Conservation (phyloP, 1,284 basidiomycete genomes). For the Microbotryum violaceum region DNA sequence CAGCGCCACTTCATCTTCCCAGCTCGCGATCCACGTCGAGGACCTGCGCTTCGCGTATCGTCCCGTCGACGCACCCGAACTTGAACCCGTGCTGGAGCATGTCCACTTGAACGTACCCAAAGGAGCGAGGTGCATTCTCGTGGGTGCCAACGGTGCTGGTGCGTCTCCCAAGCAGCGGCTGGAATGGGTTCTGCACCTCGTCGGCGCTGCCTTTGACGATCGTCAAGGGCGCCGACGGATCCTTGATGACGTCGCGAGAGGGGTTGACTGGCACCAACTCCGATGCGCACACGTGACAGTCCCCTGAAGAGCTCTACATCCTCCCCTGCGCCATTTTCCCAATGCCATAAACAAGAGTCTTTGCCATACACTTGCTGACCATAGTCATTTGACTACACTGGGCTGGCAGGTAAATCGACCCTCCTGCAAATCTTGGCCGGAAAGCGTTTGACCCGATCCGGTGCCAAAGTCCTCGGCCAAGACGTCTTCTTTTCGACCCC, state of each 20-base stretch:
- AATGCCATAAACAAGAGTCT: not conserved
- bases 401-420: conserved; percentile 76
- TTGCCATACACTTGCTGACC: conserved; percentile 17
- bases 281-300: not conserved
- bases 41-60: conserved; percentile 58
- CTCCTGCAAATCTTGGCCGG: conserved; percentile 89
- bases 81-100: conserved; percentile 47
- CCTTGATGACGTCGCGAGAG: not conserved
- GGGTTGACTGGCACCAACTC: too few relatives aligned
- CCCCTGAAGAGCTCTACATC: not conserved
- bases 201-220: not conserved
- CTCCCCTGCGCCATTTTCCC: conserved; percentile 1
- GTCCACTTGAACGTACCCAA: conserved; percentile 59
- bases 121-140: conserved; percentile 70
- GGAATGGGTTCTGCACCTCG: not conserved
- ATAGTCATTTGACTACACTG: not conserved
- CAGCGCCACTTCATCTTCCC: not conserved
- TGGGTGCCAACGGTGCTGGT: conserved; percentile 85
- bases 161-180: conserved; percentile 28
- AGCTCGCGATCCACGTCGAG: conserved; percentile 50
- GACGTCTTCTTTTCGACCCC: conserved; percentile 69
- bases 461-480: conserved; percentile 62
- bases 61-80: conserved; percentile 35
- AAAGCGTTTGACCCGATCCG: conserved; percentile 63
- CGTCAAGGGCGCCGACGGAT: not conserved